Evolutionary conservation across 345 rosid species (phyloP).

Genomic region (Stellera chamaejasme): DNA sequence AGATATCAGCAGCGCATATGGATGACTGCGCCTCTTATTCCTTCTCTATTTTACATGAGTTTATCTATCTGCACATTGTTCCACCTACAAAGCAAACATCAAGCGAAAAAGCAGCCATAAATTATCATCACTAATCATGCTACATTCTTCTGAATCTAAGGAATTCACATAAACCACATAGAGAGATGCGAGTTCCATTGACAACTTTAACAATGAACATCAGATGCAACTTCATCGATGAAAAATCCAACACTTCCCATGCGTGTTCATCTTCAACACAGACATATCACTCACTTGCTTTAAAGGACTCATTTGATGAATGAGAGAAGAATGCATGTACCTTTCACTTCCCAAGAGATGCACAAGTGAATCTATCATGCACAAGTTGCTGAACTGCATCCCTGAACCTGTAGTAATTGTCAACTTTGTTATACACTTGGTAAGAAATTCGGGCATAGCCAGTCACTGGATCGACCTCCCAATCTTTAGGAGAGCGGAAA

Average conservation of each 20-base stretch:
- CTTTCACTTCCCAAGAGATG: constrained; percentile 34
- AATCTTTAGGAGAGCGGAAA: constrained; percentile 46
- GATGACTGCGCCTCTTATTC: constrained; percentile 10
- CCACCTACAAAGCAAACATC: constrained; percentile 14
- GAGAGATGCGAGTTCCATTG: too few species aligned
- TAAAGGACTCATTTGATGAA: not conserved
- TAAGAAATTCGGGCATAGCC: constrained; percentile 83
- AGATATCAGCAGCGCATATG: not conserved
- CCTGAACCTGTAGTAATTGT: constrained; percentile 67
- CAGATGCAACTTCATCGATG: not conserved
- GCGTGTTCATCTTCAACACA: too few species aligned
- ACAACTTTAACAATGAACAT: not conserved
- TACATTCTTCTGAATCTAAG: not conserved
- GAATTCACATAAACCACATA: not conserved
- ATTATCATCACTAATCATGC: not conserved
- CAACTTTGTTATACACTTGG: constrained; percentile 78
- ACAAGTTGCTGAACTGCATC: constrained; percentile 55
- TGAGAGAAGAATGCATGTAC: constrained; percentile 24
- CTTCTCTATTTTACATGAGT: not conserved
- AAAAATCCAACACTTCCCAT: not conserved
- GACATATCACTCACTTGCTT: not conserved
- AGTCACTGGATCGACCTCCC: constrained; percentile 40
- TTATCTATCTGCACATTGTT: not conserved
- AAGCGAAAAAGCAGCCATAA: not conserved
- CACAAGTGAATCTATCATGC: constrained; percentile 45